Evolutionary conservation across 345 rosid genomes (phyloP), one percentile per base, ranked within the genome.

Genomic region (Salix exigua): DNA sequence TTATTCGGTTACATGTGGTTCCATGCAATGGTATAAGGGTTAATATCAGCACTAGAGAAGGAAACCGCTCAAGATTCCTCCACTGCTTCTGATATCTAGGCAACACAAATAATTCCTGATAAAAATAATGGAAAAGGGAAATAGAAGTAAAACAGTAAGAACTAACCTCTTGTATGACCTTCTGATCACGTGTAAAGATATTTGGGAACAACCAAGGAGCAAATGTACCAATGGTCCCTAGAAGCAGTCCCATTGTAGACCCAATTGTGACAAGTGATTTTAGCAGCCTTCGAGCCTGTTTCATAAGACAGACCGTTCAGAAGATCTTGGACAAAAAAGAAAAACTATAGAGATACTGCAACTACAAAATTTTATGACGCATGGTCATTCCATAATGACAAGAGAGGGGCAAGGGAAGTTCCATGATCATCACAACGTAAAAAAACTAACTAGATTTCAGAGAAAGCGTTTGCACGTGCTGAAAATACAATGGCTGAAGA

Each of bases 221-320:
- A 75, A 85, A 79, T 55, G 89, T 85, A 76, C 94, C 97, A 64
- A 87, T 73, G 73, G 64, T 77, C 62, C 86, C 96, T 17, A 93
- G 76, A 30, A 81, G 73, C 76, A 93, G 26, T 79, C 99, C 96
- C 66, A 88, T 78, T 7, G 88, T 81, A 33, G 87, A 85, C 19
- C 93, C 97, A 38, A 89, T 91, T 40, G 88, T 83, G 63, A 87
- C 75, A 30, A 95, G 93, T 12, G 99, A 95, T 82, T 93, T 93
- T 63, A 93, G 85, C 82, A 95, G 88, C 90, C 77, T 85, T 76
- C 89, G 90, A 68, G 97, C 96, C 97, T 94, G 84, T 77, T 79
- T 40, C 9, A 82, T 31, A 69, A n/a, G 50, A 75, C 4, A 46
- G 17, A 46, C 50, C 50, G 1, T 14, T 46, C 18, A 14, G 50